A percentile compares a stretch with the other conserved stretches of the same genome.
These are phyloP conservation scores for Nakazawaea populi DNA, from an alignment of 805 yeast species.

Conservation along the genomic window DNA sequence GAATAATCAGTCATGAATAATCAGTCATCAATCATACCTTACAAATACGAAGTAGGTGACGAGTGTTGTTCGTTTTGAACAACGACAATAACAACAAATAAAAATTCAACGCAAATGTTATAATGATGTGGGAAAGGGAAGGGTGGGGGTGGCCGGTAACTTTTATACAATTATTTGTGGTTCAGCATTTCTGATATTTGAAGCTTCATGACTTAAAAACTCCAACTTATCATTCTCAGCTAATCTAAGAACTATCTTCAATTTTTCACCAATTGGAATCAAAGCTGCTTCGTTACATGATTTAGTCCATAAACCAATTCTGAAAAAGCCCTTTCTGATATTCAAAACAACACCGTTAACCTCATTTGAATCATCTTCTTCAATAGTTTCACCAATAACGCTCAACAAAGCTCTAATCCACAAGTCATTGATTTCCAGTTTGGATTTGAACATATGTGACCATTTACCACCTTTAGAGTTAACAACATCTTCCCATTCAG, in stretches of 20 bases:
- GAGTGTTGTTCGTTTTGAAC: no score
- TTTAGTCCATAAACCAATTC: constrained; percentile 92
- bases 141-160: background rate
- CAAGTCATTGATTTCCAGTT: constrained; percentile 68
- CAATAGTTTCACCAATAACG: constrained; percentile 92
- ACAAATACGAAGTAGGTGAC: no score
- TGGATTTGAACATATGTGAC: constrained; percentile 72
- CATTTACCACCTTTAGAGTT: constrained; percentile 94
- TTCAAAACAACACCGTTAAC: constrained; percentile 93
- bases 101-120: no score
- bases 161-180: constrained; percentile 7
- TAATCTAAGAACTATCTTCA: constrained; percentile 79
- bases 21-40: no score
- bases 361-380: constrained; percentile 69
- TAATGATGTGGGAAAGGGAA: no score
- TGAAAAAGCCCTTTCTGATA: constrained; percentile 74
- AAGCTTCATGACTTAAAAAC: constrained; percentile 63
- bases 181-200: constrained; percentile 11
- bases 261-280: constrained; percentile 74
- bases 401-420: constrained; percentile 89
- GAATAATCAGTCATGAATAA: no score
- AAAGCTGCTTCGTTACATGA: constrained; percentile 60
- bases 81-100: no score
- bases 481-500: constrained; percentile 95
- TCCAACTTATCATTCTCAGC: constrained; percentile 72